phyloP scores from a whole-genome alignment of 2,329 filamentous ascomycete genomes.

The Thielaviopsis punctulata region DNA sequence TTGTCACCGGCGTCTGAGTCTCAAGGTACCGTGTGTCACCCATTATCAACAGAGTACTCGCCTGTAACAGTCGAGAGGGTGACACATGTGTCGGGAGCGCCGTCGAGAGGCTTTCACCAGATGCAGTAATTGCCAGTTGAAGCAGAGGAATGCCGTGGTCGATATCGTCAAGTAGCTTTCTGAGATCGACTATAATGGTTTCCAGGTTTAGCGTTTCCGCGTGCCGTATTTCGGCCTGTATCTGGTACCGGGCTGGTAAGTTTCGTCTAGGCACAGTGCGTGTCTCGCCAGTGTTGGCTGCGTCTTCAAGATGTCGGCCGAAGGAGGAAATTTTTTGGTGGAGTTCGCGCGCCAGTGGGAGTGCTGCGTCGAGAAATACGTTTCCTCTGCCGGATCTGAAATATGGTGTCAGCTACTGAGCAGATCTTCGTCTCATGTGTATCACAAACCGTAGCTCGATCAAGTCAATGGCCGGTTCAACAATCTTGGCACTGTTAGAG shows the following conservation, averaged over 20 bases:
- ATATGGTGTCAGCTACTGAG: not conserved
- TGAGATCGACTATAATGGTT: constrained; percentile 58
- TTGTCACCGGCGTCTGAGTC: constrained; percentile 47
- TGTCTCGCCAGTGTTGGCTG: constrained; percentile 33
- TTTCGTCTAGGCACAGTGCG: not conserved
- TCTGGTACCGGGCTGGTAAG: not conserved
- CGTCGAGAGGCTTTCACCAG: constrained; percentile 71
- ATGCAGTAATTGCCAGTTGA: constrained; percentile 85
- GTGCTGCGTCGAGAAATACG: constrained; percentile 59
- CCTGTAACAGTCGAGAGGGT: constrained; percentile 77
- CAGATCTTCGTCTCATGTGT: not conserved
- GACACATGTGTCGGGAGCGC: constrained; percentile 69
- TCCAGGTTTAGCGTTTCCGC: constrained; percentile 27
- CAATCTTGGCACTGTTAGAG: constrained; percentile 36
- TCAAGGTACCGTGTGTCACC: constrained; percentile 70
- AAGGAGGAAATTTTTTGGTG: constrained; percentile 69
- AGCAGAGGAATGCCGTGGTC: constrained; percentile 84
- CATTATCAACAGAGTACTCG: constrained; percentile 75
- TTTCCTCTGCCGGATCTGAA: constrained; percentile 35
- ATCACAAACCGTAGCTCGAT: constrained; percentile 63
- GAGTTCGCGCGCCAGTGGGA: constrained; percentile 65
- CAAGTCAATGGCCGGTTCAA: constrained; percentile 81
- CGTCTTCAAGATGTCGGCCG: constrained; percentile 55
- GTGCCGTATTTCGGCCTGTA: constrained; percentile 30
- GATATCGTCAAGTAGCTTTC: constrained; percentile 55